Evolutionary conservation across 1,284 basidiomycete genomes (phyloP), one percentile per base, ranked within the genome.

Genomic region (Tremellales sp.): DNA sequence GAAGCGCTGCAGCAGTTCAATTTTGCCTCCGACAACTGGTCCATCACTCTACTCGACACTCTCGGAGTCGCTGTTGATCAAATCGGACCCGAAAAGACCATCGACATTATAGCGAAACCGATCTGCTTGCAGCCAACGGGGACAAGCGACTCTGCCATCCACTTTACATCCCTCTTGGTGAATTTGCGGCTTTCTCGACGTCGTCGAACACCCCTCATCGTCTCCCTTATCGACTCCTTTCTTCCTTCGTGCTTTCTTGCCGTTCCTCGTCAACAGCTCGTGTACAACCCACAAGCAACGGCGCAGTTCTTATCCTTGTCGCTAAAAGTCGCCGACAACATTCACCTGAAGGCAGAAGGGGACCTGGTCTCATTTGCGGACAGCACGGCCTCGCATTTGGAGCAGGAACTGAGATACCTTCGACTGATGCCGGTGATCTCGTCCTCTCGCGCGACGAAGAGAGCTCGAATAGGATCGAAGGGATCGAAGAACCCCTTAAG

Each of bases 1-100:
- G 43, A 47, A 19, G 24, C 21, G 8, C 19, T 48, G 6, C 37
- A 42, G 14, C 38, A 48, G 10, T 21, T 58, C 21, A 47, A 55
- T 3, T 25, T 53, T 6, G 36, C 53, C 5, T 37, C 43, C 19
- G 12, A 35, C 8, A 33, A 35, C 6, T 57, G 53, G 52, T 27
- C 48, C 9, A 26, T 10, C 4, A 13, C 40, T 1, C 33, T 57
- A 14, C 24, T 47, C 8, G 38, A 45, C 19, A 32, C 49, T 28
- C 19, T 57, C 25, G 24, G 33, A n/a, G n/a, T 13, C 2, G 25
- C 47, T 13, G 9, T 50, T n/a, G n/a, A n/a, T n/a, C n/a, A n/a
- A n/a, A n/a, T n/a, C n/a, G n/a, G n/a, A n/a, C n/a, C n/a, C n/a
- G n/a, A n/a, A n/a, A n/a, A n/a, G n/a, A n/a, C n/a, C n/a, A n/a